Conservation (phyloP, 2,329 filamentous ascomycete species). For the Dothiorella sarmentorum region DNA sequence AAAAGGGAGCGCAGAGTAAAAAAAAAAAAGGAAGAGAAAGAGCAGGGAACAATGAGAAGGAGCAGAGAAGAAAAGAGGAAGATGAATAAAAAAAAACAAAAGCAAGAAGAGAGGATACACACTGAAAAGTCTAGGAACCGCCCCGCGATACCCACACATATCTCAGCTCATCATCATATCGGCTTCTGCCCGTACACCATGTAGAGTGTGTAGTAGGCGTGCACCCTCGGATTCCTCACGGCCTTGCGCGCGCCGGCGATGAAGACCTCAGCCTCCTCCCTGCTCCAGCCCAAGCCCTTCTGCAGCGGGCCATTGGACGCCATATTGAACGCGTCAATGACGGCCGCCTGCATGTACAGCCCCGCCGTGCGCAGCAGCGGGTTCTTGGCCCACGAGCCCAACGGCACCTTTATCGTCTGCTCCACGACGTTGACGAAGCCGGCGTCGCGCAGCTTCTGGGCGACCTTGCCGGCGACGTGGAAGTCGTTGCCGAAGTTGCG, state of each 20-base stretch:
- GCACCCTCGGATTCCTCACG: slow-evolving; percentile 31
- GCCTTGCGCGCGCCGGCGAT: slow-evolving; percentile 36
- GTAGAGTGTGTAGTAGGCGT: slow-evolving; percentile 29
- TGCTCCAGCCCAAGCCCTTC: slow-evolving; percentile 12
- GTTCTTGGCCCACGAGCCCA: slow-evolving; percentile 28
- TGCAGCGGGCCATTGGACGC: slow-evolving; percentile 2
- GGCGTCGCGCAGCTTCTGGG: slow-evolving; percentile 30
- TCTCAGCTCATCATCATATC: background rate
- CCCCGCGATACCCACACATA: background rate
- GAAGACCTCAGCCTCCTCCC: slow-evolving; percentile 27
- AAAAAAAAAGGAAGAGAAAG: background rate
- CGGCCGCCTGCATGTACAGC: slow-evolving; percentile 27
- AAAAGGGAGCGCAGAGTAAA: background rate
- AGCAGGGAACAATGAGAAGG: background rate
- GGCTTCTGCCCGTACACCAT: slow-evolving; percentile 12
- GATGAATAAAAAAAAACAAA: background rate
- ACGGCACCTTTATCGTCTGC: slow-evolving; percentile 27
- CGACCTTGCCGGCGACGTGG: slow-evolving; percentile 1
- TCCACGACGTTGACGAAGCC: slow-evolving; percentile 46
- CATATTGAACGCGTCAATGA: slow-evolving; percentile 15
- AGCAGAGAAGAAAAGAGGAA: background rate
- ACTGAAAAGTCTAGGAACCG: background rate
- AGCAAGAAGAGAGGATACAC: background rate
- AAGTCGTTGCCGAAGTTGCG: slow-evolving; percentile 5
- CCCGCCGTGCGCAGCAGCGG: slow-evolving; percentile 20